phyloP scores from a whole-genome alignment of 768 basidiomycete genomes.

The Thelephora ganbajun region DNA sequence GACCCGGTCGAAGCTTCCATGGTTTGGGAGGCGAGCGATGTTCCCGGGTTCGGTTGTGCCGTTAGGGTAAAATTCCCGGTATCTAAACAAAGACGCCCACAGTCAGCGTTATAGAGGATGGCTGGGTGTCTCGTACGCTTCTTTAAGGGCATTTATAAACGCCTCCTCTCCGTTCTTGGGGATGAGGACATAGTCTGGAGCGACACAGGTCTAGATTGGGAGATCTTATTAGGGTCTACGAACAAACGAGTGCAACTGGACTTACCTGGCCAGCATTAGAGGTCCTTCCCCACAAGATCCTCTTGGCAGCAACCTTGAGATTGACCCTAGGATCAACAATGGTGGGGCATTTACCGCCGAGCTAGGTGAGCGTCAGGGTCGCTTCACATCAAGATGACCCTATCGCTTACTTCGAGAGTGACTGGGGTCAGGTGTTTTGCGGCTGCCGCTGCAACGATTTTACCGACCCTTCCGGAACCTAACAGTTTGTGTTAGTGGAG shows the following conservation, averaged over 20 bases:
- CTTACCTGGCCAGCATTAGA: slow-evolving; percentile 49
- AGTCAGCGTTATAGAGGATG: not conserved
- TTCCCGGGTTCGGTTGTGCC: slow-evolving; percentile 25
- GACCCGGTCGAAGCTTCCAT: slow-evolving; percentile 42
- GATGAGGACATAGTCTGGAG: slow-evolving; percentile 41
- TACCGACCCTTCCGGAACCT: slow-evolving; percentile 35
- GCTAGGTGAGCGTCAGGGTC: not conserved
- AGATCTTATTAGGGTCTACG: not conserved
- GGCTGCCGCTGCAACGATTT: slow-evolving; percentile 58
- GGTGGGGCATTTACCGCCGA: slow-evolving; percentile 52
- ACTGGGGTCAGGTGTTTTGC: slow-evolving; percentile 66
- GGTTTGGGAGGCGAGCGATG: slow-evolving; percentile 37
- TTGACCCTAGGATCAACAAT: slow-evolving; percentile 60
- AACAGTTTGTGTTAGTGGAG: too few species aligned
- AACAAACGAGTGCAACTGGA: too few species aligned
- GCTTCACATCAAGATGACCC: not conserved
- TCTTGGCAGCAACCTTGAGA: slow-evolving; percentile 45
- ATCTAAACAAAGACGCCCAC: slow-evolving; percentile 9
- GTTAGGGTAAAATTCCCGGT: slow-evolving; percentile 38
- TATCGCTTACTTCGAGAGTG: slow-evolving; percentile 32
- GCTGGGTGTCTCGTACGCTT: slow-evolving; percentile 20
- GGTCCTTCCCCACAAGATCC: slow-evolving; percentile 76
- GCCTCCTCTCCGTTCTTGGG: slow-evolving; percentile 24
- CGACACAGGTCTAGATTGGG: slow-evolving; percentile 45
- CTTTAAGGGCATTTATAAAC: slow-evolving; percentile 26